Evolutionary conservation across 805 yeast genomes (phyloP), one percentile per base, ranked within the genome.

Genomic region (Candida maesae): DNA sequence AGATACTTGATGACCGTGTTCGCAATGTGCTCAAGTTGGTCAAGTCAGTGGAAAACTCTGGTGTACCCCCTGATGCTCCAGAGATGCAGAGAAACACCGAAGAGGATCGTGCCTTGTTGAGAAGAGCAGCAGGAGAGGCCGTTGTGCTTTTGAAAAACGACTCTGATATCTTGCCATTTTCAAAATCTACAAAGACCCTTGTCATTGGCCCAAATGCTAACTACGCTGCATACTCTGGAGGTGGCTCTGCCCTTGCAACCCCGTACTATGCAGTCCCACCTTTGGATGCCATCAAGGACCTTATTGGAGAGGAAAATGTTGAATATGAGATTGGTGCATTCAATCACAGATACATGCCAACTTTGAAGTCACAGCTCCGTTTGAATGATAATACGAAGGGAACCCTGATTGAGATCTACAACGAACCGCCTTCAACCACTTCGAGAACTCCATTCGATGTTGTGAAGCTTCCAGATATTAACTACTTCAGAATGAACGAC

Each of bases 201-300:
- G 71, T 79, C 15, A 73, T 79, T 51, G 86, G 85, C 3, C 82
- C 83, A 27, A 76, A 74, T 46, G 82, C 77, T 20, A 73, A 67
- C 47, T 58, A 54, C 34, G 64, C 77, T 6, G 68, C 71, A 29
- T 72, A 65, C 45, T 71, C 77, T 18, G 84, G 84, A 43, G 84
- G 84, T 47, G 84, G 84, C 7, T 77, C 82, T 16, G 81, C 83
- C 27, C 63, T 77, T 10, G 59, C 74, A 47, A 58, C 60, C 17
- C 70, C 78, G 5, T 68, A 73, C 52, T 73, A 75, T 55, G 60
- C 66, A 13, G 64, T 73, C 8, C 60, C 77, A 12, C 79, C 79
- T 4, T 68, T 56, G 33, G 72, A 74, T 14, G 78, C 73, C 14
- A 70, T 77, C 40, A 40, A 55, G 9, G 47, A 53, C 14, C 56